phyloP scores from a whole-genome alignment of 2,329 filamentous ascomycete species.

The Pezicula neosporulosa region DNA sequence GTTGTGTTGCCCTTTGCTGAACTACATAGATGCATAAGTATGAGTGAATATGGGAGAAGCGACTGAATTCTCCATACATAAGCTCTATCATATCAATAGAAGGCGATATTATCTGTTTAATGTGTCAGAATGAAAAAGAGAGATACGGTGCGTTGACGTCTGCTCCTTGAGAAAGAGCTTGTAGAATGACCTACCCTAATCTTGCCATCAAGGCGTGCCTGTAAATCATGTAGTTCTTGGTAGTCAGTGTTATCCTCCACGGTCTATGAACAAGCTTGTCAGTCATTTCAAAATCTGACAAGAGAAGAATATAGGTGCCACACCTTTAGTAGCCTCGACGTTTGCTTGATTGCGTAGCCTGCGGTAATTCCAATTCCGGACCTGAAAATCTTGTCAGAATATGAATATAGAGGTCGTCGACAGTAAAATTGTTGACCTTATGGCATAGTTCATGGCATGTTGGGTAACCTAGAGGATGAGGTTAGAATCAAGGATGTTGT shows the following conservation, averaged over 20 bases:
- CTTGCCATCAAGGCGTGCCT: conserved; percentile 75
- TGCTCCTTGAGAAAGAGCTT: not conserved
- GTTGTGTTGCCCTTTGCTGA: conserved; percentile 73
- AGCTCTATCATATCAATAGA: conserved; percentile 91
- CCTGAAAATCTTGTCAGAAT: conserved; percentile 25
- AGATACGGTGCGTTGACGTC: too few relatives aligned
- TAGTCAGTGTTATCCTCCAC: conserved; percentile 69
- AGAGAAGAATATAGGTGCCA: not conserved
- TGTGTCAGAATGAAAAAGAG: not conserved
- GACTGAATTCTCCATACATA: conserved; percentile 51
- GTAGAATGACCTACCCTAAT: conserved; percentile 62
- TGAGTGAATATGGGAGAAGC: conserved; percentile 29
- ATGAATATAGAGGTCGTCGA: not conserved
- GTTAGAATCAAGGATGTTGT: conserved; percentile 16
- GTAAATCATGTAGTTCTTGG: conserved; percentile 65
- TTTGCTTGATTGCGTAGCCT: conserved; percentile 80
- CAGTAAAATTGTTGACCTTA: conserved; percentile 43
- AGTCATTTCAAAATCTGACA: not conserved
- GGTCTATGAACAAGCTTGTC: conserved; percentile 36
- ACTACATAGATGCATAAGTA: conserved; percentile 29
- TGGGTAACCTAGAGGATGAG: conserved; percentile 51
- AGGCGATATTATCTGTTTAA: conserved; percentile 72
- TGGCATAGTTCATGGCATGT: conserved; percentile 74
- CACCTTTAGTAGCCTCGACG: conserved; percentile 70
- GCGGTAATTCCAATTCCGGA: conserved; percentile 85